Base-by-base conservation (phyloP, 75 land plant species). In the Selaginella moellendorffii region DNA sequence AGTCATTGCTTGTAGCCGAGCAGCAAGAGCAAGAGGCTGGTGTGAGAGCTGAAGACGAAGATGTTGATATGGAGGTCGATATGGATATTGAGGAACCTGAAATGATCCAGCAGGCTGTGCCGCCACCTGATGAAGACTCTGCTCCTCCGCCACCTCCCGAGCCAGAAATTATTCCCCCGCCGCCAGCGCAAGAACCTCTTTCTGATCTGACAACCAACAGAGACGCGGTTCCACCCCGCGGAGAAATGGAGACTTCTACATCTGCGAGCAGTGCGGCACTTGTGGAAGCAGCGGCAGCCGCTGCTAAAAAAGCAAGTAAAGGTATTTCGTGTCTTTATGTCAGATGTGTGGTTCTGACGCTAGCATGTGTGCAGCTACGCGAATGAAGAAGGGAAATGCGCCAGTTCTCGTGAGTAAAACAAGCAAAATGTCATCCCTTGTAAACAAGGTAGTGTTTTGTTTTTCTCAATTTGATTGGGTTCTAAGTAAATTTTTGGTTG, bases 21-120 rank as follows among this genome's bases (percentile, higher is more conserved):
- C 70, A 80, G 61, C 68, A 69, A 19, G 59, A n/a, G n/a, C n/a
- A n/a, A n/a, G n/a, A n/a, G n/a, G n/a, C n/a, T n/a, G n/a, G n/a
- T n/a, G n/a, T n/a, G 10, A 36, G 46, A 36, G 5, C 10, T 36
- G 46, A 5, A 36, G 5, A 36, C 46, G 46, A 36, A 36, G 97
- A 91, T 30, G 81, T 80, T 5, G 97, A 91, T 68, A 87, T 91
- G 97, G 97, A 91, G 65, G 88, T 90, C 23, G 97, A 90, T 63
- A 91, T 91, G 97, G 97, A 91, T 28, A 83, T 87, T 67, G 97
- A 87, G 65, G 88, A 87, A 19, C 19, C 59, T 46, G 14, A 10
- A 18, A 46, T 46, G 5, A 56, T n/a, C 5, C 24, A 56, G 19
- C 23, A 2, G 19, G 17, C 26, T 61, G 27, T 24, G 28, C 63